Percentiles rank a stretch among this genome's conserved stretches.
Evolutionary conservation across 345 rosid genomes (phyloP).

Genomic region (Corymbia maculata): DNA sequence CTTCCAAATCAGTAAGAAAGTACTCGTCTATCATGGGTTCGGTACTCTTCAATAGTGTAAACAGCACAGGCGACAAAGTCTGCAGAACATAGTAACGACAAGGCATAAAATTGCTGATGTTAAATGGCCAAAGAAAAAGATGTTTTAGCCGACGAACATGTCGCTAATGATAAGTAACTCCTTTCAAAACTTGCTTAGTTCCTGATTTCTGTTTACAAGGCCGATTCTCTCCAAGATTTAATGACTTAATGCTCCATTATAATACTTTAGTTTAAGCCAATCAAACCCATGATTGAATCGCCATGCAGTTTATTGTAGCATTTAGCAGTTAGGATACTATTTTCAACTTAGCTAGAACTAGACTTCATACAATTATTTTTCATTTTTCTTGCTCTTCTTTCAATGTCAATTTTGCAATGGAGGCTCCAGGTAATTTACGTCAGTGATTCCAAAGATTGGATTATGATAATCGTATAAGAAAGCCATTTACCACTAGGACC

Average conservation of each 20-base stretch:
- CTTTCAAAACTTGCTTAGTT: neutral
- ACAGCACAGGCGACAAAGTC: conserved; percentile 51
- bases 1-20: conserved; percentile 40
- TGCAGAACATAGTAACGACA: neutral
- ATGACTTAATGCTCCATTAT: neutral
- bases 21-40: conserved; percentile 54
- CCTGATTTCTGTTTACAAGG: neutral
- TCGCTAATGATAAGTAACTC: neutral
- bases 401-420: neutral
- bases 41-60: conserved; percentile 50
- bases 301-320: neutral
- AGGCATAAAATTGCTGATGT: neutral
- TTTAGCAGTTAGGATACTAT: neutral
- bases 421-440: neutral
- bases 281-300: neutral
- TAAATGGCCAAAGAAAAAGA: neutral
- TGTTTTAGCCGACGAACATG: neutral
- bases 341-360: neutral
- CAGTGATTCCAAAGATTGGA: neutral
- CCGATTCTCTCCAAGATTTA: neutral
- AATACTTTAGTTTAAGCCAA: neutral
- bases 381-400: neutral
- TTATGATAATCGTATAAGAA: neutral
- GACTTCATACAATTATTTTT: neutral
- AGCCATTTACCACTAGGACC: neutral